Percentiles rank a stretch among this genome's conserved stretches.
These are phyloP conservation scores for Dipteronia sinensis DNA, from an alignment of 345 rosid genomes.

Conservation along the genomic window DNA sequence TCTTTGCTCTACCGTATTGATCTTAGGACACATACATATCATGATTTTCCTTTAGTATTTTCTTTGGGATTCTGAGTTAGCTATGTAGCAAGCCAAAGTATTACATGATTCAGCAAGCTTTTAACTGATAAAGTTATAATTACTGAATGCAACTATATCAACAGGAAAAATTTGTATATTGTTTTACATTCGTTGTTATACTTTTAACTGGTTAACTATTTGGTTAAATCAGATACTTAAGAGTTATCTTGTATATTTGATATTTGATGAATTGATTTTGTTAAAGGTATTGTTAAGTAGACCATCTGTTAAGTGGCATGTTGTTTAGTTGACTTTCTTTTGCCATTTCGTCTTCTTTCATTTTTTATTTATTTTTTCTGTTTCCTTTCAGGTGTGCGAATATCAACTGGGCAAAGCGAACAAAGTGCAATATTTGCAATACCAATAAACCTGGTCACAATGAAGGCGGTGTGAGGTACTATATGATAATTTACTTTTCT, in stretches of 20 bases:
- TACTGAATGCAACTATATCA: background rate
- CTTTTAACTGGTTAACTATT: background rate
- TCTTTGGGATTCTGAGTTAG: background rate
- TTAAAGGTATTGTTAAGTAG: background rate
- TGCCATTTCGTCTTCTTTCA: background rate
- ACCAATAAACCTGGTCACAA: slow-evolving; percentile 94
- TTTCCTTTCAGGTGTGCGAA: slow-evolving; percentile 80
- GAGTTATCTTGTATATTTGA: background rate
- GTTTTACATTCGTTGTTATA: background rate
- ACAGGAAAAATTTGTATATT: background rate
- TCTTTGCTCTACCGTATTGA: background rate
- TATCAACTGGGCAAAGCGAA: slow-evolving; percentile 97
- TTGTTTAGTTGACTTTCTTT: slow-evolving; percentile 4
- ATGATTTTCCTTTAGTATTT: background rate
- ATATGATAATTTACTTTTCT: background rate
- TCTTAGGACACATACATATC: background rate
- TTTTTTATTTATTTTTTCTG: background rate
- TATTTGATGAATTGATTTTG: background rate
- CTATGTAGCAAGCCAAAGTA: background rate
- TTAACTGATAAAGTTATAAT: background rate
- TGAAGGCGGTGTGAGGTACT: slow-evolving; percentile 96
- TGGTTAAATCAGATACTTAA: slow-evolving; percentile 3
- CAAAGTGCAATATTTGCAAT: slow-evolving; percentile 93
- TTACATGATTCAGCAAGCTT: background rate
- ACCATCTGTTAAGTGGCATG: background rate